These are phyloP conservation scores for Leccinum variicolor DNA, from an alignment of 768 basidiomycete species.

Conservation along the genomic window DNA sequence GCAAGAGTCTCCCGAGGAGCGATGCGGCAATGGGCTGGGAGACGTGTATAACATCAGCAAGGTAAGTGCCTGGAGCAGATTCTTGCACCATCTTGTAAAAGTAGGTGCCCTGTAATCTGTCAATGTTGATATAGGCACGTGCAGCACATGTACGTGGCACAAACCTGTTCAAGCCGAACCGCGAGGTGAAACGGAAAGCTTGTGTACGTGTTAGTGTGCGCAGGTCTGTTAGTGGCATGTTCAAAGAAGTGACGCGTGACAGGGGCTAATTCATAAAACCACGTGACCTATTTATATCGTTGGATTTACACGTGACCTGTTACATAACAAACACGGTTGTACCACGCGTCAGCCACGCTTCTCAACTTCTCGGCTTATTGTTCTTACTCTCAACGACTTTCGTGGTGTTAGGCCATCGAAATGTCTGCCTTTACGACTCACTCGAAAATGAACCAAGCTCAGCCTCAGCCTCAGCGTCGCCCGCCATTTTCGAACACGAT, in stretches of 20 bases:
- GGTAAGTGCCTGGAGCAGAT: neutral
- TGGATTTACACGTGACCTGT: neutral
- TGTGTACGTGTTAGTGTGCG: neutral
- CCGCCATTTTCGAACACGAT: slow-evolving; percentile 43
- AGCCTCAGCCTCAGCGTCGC: slow-evolving; percentile 34
- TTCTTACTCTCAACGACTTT: slow-evolving; percentile 16
- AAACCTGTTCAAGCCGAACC: slow-evolving; percentile 4
- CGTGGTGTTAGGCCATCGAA: slow-evolving; percentile 48
- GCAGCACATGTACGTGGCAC: neutral
- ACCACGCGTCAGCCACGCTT: slow-evolving; percentile 12
- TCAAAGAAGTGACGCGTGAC: slow-evolving; percentile 2
- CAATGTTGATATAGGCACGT: neutral
- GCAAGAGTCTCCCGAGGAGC: slow-evolving; percentile 1
- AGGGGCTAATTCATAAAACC: slow-evolving; percentile 18
- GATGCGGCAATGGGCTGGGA: neutral
- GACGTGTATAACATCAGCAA: neutral
- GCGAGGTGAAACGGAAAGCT: neutral
- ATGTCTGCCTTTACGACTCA: slow-evolving; percentile 37
- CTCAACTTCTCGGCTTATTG: slow-evolving; percentile 1
- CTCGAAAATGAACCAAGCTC: slow-evolving; percentile 32
- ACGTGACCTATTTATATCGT: neutral
- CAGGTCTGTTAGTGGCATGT: neutral
- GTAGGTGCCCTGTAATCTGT: neutral
- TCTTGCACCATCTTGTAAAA: slow-evolving; percentile 3
- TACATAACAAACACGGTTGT: slow-evolving; percentile 31